These are phyloP conservation scores for Russula dissimulans DNA, from an alignment of 768 basidiomycete genomes.

Conservation along the genomic window DNA sequence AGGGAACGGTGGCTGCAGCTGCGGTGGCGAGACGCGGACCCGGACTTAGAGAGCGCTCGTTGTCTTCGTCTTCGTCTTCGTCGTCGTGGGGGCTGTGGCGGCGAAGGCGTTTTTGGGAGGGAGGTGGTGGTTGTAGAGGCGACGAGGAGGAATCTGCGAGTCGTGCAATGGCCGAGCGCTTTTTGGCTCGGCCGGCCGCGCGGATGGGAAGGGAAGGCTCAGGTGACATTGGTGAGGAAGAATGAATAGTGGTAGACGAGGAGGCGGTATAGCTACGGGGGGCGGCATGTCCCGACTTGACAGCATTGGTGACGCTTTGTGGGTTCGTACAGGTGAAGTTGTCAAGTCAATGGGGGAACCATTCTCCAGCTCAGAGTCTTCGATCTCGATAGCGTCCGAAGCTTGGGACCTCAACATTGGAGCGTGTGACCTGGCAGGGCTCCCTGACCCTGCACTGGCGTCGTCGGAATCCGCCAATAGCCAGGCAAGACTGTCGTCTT, in stretches of 20 bases:
- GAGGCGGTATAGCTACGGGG: slow-evolving; percentile 27
- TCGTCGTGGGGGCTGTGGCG: not conserved
- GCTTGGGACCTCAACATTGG: not conserved
- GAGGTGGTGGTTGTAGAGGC: slow-evolving; percentile 29
- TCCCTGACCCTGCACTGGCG: not conserved
- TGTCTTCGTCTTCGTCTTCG: too few species aligned
- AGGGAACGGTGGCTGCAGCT: not conserved
- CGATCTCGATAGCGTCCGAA: slow-evolving; percentile 10
- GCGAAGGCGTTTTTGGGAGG: slow-evolving; percentile 25
- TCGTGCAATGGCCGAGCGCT: slow-evolving; percentile 13
- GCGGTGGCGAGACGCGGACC: not conserved
- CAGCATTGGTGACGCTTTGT: not conserved
- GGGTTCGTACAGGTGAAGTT: not conserved
- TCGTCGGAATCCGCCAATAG: slow-evolving; percentile 19
- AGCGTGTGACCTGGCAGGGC: not conserved
- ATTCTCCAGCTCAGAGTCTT: slow-evolving; percentile 8
- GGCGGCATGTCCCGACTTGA: slow-evolving; percentile 26
- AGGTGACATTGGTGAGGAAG: slow-evolving; percentile 23
- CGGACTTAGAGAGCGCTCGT: too few species aligned
- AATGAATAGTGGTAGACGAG: slow-evolving; percentile 21
- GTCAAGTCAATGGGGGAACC: not conserved
- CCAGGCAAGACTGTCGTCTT: slow-evolving; percentile 17
- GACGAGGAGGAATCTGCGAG: slow-evolving; percentile 27
- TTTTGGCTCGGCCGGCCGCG: slow-evolving; percentile 27
- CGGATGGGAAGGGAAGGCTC: slow-evolving; percentile 40